phyloP scores from a whole-genome alignment of 140 eudicot species.

The Flaveria floridana region DNA sequence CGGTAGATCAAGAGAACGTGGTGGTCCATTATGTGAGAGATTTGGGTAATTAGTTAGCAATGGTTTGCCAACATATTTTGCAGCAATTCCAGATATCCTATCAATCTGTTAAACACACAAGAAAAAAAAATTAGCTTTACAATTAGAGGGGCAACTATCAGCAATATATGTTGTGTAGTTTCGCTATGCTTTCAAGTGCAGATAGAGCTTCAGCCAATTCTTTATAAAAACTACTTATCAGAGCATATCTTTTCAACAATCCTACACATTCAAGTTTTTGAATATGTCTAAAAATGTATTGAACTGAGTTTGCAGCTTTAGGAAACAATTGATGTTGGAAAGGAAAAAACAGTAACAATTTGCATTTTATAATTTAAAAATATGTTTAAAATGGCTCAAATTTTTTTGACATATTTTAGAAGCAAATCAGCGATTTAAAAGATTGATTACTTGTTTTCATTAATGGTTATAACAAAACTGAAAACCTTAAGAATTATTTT shows the following conservation, averaged over 20 bases:
- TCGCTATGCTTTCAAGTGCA: not conserved
- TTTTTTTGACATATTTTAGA: not conserved
- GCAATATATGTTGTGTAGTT: no score
- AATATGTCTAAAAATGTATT: not conserved
- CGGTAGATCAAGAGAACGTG: slow-evolving; percentile 55
- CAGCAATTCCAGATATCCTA: slow-evolving; percentile 78
- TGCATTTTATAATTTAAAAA: not conserved
- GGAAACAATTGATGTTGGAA: not conserved
- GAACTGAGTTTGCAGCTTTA: not conserved
- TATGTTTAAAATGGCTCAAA: not conserved
- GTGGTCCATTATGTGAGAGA: slow-evolving; percentile 40
- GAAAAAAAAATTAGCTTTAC: not conserved
- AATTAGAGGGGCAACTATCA: no score
- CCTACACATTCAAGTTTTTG: not conserved
- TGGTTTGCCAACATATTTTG: slow-evolving; percentile 80
- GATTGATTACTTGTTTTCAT: slow-evolving; percentile 11
- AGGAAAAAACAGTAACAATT: not conserved
- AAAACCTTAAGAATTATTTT: not conserved
- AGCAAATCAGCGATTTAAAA: not conserved
- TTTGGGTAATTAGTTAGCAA: slow-evolving; percentile 36
- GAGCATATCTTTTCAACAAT: slow-evolving; percentile 1
- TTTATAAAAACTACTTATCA: not conserved
- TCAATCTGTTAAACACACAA: slow-evolving; percentile 54
- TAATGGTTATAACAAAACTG: not conserved
- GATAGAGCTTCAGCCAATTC: not conserved